Evolutionary conservation across 2,329 filamentous ascomycete species (phyloP), one percentile per base, ranked within the genome.

Genomic region (Exophiala sp.): DNA sequence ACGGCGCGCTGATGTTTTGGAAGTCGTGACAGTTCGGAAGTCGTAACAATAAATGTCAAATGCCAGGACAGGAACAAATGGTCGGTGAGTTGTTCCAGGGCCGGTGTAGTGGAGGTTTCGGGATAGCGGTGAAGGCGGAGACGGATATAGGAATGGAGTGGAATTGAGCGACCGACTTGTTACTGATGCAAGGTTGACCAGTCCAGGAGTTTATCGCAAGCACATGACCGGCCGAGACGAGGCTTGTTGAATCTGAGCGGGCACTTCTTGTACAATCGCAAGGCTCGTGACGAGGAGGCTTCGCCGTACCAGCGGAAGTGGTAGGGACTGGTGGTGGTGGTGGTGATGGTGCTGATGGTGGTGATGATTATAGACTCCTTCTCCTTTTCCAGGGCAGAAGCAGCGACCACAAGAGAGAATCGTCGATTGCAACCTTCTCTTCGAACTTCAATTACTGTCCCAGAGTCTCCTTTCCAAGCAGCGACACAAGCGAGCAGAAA

Each of bases 221-320:
- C 40, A 41, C 38, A 41, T 41, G 38, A 41, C 38, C 13, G 34
- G 16, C 34, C 18, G 34, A 37, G 14, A 19, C 34, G 19, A 37
- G n/a, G 34, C 34, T 19, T 11, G 7, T 8, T 4, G 6, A 11
- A 37, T 18, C 14, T 19, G 34, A 19, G 18, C 19, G 34, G 14
- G 19, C 14, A 16, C 7, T 5, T 8, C 19, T 8, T 37, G 34
- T 18, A 37, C 34, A 19, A 19, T 6, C n/a, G 6, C 34, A 13
- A 37, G 3, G 34, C 34, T 19, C 14, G 16, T 13, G 34, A 37
- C 19, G 6, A 16, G 34, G 14, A 19, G 14, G 34, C 34, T 34
- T 34, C 30, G 10, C n/a, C n/a, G n/a, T n/a, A n/a, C n/a, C n/a
- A n/a, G n/a, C n/a, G n/a, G n/a, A n/a, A n/a, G n/a, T n/a, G n/a